Evolutionary conservation across 2,329 filamentous ascomycete species (phyloP), one percentile per base, ranked within the genome.

Genomic region (Cercospora sp.): DNA sequence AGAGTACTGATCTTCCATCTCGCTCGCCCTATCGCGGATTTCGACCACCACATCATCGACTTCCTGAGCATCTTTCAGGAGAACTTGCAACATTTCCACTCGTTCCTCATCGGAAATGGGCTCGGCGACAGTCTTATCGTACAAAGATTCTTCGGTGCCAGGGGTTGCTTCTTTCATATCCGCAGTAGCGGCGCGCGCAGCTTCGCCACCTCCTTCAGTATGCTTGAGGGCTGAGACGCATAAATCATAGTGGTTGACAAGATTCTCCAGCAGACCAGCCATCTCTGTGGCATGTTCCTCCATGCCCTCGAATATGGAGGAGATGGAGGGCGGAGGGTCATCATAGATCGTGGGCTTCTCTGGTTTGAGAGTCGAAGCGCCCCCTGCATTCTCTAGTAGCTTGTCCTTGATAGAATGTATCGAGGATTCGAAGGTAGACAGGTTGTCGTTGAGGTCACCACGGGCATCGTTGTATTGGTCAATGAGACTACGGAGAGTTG

Each of bases 171-270:
- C 71, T 28, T 66, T 69, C 28, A 73, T 67, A 26, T 82, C 79
- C 30, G 77, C 78, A 0, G 79, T 62, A 7, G 78, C 78, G 67
- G 70, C 68, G n/a, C 78, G 80, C 2, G 82, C 83, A 13, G 83
- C 83, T 68, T 82, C 82, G 10, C 82, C 81, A 9, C 84, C 82
- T 66, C 83, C 83, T 81, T 97, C 93, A 3, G 94, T 97, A 61
- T 94, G 93, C 68, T 93, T 91, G 53, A 97, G 90, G 0, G 94
- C 94, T 0, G 90, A 94, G 13, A 97, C 92, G 79, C 94, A 97
- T 71, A 97, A 88, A 79, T 98, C 94, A 77, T 97, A 97, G 80
- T 98, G 94, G 28, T 87, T 88, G 7, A 93, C 93, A 3, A 98
- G 83, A 0, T 91, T 93, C 66, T 92, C 87, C 1, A 98, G 86